Evolutionary conservation across 306 rosid species (phyloP), one percentile per base, ranked within the genome.

Genomic region (Cotoneaster glaucophyllus): DNA sequence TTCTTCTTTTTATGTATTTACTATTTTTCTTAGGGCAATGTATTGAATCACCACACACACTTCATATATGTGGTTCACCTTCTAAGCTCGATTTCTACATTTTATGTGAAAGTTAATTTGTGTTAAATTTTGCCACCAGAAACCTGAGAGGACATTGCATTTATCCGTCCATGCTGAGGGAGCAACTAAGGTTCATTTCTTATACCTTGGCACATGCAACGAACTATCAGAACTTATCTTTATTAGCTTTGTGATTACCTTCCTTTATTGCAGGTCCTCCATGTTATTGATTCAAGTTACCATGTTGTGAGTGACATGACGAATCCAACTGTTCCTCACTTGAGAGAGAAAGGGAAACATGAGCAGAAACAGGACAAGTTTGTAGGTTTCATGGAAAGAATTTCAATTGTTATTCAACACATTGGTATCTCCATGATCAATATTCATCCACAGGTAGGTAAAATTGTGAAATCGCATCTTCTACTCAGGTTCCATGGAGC

Each of bases 131-230:
- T 86, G 77, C 69, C 79, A 85, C 29, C 91, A 94, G 98, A 94
- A 90, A 80, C 91, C 90, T 26, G 92, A 84, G 90, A 88, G 98
- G 84, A 92, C 85, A 64, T 90, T 94, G 83, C 85, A 77, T 69
- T 74, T 94, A 69, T 86, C 96, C 22, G 90, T 94, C 74, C 88
- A 87, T 85, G 97, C 97, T 22, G 98, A 94, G 78, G 98, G 97
- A 79, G 95, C 98, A 78, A 94, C 92, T 32, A 94, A 94, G 97
- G 98, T 92, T 77, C 67, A 74, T 69, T 70, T 65, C 70, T 74
- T 59, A 58, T 77, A n/a, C 65, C 73, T 80, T 75, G 37, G 75
- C 39, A 28, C 64, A 69, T 78, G 32, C 71, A 34, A 22, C 50
- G 12, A 43, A 22, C 15, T 63, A 63, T 56, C 19, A 54, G 64